phyloP scores from a whole-genome alignment of 2,329 filamentous ascomycete species.

The Fusarium sacchari region DNA sequence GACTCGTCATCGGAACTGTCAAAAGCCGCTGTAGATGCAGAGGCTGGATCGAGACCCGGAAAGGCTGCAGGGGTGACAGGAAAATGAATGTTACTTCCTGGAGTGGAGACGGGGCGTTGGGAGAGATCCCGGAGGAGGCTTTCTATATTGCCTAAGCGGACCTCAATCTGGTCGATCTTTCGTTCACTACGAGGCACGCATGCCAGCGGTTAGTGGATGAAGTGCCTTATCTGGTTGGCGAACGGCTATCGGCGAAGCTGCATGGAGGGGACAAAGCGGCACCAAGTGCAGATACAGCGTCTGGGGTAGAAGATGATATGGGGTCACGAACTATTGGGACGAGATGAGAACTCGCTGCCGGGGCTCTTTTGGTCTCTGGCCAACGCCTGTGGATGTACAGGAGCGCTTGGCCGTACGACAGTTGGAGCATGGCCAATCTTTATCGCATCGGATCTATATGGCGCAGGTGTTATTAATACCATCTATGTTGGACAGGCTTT shows the following conservation, averaged over 20 bases:
- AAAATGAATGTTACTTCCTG: constrained; percentile 37
- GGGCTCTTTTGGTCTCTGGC: constrained; percentile 64
- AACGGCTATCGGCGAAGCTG: background rate
- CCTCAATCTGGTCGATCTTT: constrained; percentile 62
- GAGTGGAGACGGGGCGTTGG: constrained; percentile 39
- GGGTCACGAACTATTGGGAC: constrained; percentile 64
- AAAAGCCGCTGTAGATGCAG: constrained; percentile 47
- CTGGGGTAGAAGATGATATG: background rate
- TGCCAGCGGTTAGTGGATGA: constrained; percentile 7
- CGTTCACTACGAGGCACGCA: constrained; percentile 54
- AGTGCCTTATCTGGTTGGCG: background rate
- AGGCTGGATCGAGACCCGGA: constrained; percentile 31
- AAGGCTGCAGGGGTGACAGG: constrained; percentile 40
- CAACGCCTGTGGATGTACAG: constrained; percentile 65
- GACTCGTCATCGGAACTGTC: constrained; percentile 55
- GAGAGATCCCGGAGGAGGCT: constrained; percentile 53
- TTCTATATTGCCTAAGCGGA: constrained; percentile 58
- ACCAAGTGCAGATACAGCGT: background rate
- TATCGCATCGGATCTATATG: constrained; percentile 66
- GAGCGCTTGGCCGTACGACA: constrained; percentile 63
- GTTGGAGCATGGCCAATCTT: constrained; percentile 67
- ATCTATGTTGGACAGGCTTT: background rate
- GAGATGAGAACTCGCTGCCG: constrained; percentile 68
- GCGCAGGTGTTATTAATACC: constrained; percentile 33
- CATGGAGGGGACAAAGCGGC: background rate